Conservation (phyloP, 345 rosid genomes). For the Populus ilicifolia region DNA sequence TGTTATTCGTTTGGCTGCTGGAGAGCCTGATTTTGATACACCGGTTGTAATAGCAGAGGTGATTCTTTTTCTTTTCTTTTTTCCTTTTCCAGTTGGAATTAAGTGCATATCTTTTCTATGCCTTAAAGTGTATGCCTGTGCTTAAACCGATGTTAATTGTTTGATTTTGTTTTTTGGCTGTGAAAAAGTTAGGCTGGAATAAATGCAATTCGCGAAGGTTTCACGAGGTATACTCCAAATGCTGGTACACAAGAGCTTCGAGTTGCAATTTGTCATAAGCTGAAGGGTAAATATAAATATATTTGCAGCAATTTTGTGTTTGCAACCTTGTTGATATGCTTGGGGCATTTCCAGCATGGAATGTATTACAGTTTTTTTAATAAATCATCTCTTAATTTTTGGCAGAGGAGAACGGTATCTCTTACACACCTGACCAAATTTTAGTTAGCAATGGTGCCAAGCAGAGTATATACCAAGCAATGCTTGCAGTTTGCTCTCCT, state of each 20-base stretch:
- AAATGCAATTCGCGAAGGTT: constrained; percentile 86
- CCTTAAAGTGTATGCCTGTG: not conserved
- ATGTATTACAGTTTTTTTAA: not conserved
- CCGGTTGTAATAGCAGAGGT: constrained; percentile 78
- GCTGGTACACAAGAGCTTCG: constrained; percentile 84
- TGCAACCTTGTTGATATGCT: not conserved
- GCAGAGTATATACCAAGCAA: constrained; percentile 75
- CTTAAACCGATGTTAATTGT: not conserved
- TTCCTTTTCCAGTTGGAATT: not conserved
- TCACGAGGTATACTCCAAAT: constrained; percentile 83
- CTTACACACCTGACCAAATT: constrained; percentile 78
- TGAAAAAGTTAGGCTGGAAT: constrained; percentile 64
- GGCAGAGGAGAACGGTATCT: constrained; percentile 81
- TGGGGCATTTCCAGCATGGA: not conserved
- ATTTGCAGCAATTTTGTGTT: not conserved
- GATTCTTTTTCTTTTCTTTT: not conserved
- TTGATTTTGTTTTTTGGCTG: not conserved
- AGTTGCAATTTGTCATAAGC: constrained; percentile 75
- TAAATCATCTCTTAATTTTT: not conserved
- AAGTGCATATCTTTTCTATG: not conserved
- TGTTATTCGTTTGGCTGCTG: constrained; percentile 87
- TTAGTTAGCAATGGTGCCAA: constrained; percentile 97
- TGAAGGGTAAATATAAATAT: constrained; percentile 46
- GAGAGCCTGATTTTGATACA: constrained; percentile 97
- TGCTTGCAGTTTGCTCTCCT: constrained; percentile 85